A percentile compares a stretch with the other conserved stretches of the same genome.
Evolutionary conservation across 2,329 filamentous ascomycete species (phyloP).

Genomic region (Monosporascus sp.): DNA sequence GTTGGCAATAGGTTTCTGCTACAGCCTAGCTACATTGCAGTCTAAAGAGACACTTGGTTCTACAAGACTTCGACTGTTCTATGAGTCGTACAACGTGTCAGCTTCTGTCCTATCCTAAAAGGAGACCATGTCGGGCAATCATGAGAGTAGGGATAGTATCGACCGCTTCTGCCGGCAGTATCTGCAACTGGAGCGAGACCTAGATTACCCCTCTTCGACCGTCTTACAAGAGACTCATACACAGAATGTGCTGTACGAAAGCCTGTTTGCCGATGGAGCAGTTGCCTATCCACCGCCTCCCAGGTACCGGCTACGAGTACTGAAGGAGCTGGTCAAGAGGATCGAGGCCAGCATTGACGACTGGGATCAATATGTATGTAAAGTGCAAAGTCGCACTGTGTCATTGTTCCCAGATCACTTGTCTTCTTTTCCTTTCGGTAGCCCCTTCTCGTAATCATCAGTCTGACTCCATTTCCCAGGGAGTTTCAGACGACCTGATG

Average conservation of each 20-base stretch:
- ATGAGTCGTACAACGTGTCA: neutral
- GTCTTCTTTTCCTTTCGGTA: constrained; percentile 10
- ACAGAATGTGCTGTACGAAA: constrained; percentile 61
- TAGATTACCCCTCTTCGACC: constrained; percentile 58
- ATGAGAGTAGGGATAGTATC: constrained; percentile 10
- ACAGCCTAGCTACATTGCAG: too few relatives aligned
- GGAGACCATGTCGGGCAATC: neutral
- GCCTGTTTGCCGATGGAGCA: constrained; percentile 58
- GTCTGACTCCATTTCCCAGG: constrained; percentile 47
- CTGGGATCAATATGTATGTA: constrained; percentile 81
- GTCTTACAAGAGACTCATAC: constrained; percentile 55
- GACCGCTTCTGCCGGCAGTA: constrained; percentile 67
- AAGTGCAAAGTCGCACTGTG: neutral
- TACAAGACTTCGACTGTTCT: too few relatives aligned
- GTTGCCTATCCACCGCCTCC: constrained; percentile 56
- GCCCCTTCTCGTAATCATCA: constrained; percentile 4
- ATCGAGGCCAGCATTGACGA: constrained; percentile 73
- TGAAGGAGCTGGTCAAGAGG: constrained; percentile 66
- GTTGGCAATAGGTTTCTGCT: neutral
- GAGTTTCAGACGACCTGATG: constrained; percentile 78
- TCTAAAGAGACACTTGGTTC: too few relatives aligned
- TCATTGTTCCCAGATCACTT: neutral
- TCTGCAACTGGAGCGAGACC: constrained; percentile 63
- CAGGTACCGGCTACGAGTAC: constrained; percentile 63
- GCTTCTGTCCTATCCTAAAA: neutral